Percentiles rank a stretch among this genome's conserved stretches.
Evolutionary conservation across 2,329 filamentous ascomycete genomes (phyloP).

Genomic region (Sporothrix curviconia): DNA sequence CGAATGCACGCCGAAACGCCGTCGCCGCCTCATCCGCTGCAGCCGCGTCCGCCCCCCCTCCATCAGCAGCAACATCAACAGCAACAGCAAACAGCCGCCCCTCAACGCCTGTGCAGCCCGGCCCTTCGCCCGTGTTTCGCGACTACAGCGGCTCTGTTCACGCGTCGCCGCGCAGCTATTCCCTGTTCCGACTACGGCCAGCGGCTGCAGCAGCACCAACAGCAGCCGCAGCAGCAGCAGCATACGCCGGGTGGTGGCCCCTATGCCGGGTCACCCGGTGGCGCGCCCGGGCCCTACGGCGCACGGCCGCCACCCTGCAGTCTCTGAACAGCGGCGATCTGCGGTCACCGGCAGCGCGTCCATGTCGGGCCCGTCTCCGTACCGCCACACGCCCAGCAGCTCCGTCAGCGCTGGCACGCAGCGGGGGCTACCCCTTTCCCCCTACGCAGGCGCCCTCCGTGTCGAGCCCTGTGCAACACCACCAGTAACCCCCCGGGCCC

Average conservation of each 20-base stretch:
- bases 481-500: constrained; percentile 38
- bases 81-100: constrained; percentile 28
- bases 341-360: constrained; percentile 43
- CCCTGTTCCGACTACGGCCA: constrained; percentile 39
- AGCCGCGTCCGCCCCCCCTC: no score
- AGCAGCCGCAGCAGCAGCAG: constrained; percentile 15
- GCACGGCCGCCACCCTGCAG: constrained; percentile 41
- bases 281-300: constrained; percentile 34
- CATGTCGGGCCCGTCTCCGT: constrained; percentile 41
- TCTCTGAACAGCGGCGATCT: constrained; percentile 39
- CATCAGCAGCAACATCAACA: constrained; percentile 20
- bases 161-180: constrained; percentile 41
- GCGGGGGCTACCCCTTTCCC: constrained; percentile 47
- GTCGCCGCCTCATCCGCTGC: no score
- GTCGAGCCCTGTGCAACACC: constrained; percentile 45
- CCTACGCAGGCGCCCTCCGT: constrained; percentile 34
- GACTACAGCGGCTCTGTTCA: constrained; percentile 45
- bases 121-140: constrained; percentile 41
- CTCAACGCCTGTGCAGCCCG: constrained; percentile 35
- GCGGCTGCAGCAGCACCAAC: not conserved
- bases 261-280: constrained; percentile 31
- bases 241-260: constrained; percentile 25
- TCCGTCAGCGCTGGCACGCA: constrained; percentile 32
- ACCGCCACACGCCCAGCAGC: constrained; percentile 44
- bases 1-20: no score